Conservation (phyloP, 1,139 yeast genomes). For the Starmera stellimalicola region DNA sequence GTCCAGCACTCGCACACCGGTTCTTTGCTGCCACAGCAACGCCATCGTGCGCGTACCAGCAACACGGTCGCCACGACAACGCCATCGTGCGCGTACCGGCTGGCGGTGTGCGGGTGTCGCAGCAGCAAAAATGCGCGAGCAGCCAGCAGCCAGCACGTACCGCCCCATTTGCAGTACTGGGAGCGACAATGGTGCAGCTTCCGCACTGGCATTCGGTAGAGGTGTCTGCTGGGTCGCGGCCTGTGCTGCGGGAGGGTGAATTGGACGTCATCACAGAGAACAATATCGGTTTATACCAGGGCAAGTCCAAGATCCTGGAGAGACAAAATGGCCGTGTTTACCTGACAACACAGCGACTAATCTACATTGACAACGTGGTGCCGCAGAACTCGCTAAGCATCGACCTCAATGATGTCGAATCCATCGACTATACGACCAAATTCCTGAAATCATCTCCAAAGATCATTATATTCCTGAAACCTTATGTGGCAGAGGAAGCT, state of each 20-base stretch:
- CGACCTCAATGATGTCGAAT: conserved; percentile 35
- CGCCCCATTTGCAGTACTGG: too few species aligned
- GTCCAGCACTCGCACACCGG: too few species aligned
- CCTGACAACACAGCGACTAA: conserved; percentile 61
- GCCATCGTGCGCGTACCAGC: too few species aligned
- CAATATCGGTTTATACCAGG: conserved; percentile 62
- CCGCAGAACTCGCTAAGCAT: conserved; percentile 41
- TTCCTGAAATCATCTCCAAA: conserved; percentile 78
- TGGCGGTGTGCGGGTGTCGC: too few species aligned
- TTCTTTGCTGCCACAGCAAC: too few species aligned
- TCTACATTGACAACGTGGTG: conserved; percentile 53
- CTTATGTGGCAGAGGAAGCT: conserved; percentile 3
- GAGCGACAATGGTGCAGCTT: conserved; percentile 12
- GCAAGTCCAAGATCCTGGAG: conserved; percentile 49
- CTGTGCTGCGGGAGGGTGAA: conserved; percentile 34
- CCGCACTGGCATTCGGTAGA: conserved; percentile 34
- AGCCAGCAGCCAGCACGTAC: too few species aligned
- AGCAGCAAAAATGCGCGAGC: too few species aligned
- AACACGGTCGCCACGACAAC: too few species aligned
- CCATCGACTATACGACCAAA: conserved; percentile 42
- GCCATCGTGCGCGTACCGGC: too few species aligned
- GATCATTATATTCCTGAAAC: conserved; percentile 34
- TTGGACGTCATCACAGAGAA: conserved; percentile 39
- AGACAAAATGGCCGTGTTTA: conserved; percentile 74
- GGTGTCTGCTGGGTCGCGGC: conserved; percentile 37